Conservation (phyloP, 805 yeast genomes). For the Candida ortonii region DNA sequence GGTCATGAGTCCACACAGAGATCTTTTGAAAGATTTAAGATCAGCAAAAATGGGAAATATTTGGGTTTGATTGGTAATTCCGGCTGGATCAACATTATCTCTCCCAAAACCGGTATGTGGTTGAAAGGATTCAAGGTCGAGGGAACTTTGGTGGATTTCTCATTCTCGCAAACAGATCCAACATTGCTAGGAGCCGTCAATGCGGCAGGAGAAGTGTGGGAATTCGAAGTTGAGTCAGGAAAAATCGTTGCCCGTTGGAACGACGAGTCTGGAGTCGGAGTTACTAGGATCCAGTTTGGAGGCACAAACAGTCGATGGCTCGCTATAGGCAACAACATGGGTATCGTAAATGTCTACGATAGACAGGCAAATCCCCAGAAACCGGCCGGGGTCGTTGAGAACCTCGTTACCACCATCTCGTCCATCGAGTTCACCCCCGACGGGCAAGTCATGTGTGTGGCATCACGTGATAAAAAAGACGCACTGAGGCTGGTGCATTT, state of each 20-base stretch:
- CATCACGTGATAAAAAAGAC: constrained; percentile 82
- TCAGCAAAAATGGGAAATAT: constrained; percentile 69
- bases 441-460: constrained; percentile 84
- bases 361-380: constrained; percentile 32
- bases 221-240: constrained; percentile 56
- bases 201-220: constrained; percentile 86
- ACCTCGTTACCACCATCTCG: constrained; percentile 78
- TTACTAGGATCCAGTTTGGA: constrained; percentile 73
- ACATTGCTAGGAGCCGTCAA: constrained; percentile 58
- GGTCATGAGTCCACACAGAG: constrained; percentile 86
- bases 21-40: constrained; percentile 81
- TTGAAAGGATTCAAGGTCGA: constrained; percentile 83
- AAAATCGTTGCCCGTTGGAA: constrained; percentile 68
- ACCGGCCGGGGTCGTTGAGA: constrained; percentile 69
- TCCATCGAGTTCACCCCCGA: constrained; percentile 73
- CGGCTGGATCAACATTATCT: constrained; percentile 87
- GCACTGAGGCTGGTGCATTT: constrained; percentile 83
- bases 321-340: constrained; percentile 86
- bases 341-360: constrained; percentile 87
- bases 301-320: constrained; percentile 71
- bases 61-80: constrained; percentile 77
- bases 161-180: constrained; percentile 41
- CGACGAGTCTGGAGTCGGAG: constrained; percentile 82
- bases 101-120: constrained; percentile 82
- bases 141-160: constrained; percentile 81